phyloP scores from a whole-genome alignment of 306 rosid genomes.

The Quercus cerris region DNA sequence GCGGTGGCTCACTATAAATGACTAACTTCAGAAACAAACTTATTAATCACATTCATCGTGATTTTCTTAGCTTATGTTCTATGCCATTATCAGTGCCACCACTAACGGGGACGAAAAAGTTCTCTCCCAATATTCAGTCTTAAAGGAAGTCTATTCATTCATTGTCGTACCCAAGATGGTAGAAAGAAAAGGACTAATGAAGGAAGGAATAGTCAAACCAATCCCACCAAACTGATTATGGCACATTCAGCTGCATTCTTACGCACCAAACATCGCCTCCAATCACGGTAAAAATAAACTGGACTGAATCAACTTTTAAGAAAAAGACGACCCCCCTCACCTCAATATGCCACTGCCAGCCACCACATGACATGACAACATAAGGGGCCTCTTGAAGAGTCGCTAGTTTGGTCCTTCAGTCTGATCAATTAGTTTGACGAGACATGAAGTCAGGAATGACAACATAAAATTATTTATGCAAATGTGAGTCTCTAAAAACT shows the following conservation, averaged over 20 bases:
- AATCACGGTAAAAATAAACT: conserved; percentile 13
- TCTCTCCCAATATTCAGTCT: neutral
- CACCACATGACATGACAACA: neutral
- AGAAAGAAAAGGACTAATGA: neutral
- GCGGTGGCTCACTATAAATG: neutral
- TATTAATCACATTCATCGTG: neutral
- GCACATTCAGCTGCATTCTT: conserved; percentile 5
- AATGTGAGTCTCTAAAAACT: no score
- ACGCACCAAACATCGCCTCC: conserved; percentile 28
- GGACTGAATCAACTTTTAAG: neutral
- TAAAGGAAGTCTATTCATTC: neutral
- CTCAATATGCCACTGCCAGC: neutral
- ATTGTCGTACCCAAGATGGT: neutral
- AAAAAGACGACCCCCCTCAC: no score
- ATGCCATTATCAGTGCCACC: neutral
- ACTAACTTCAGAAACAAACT: neutral
- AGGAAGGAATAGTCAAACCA: conserved; percentile 11
- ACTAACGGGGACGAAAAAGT: neutral
- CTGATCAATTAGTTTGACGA: no score
- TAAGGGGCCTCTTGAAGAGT: neutral
- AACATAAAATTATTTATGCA: no score
- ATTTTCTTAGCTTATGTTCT: neutral
- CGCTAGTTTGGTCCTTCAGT: neutral
- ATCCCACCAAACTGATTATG: neutral
- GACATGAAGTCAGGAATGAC: no score